Evolutionary conservation across 176 grass and related monocot genomes (phyloP).

Genomic region (Musa schizocarpa): DNA sequence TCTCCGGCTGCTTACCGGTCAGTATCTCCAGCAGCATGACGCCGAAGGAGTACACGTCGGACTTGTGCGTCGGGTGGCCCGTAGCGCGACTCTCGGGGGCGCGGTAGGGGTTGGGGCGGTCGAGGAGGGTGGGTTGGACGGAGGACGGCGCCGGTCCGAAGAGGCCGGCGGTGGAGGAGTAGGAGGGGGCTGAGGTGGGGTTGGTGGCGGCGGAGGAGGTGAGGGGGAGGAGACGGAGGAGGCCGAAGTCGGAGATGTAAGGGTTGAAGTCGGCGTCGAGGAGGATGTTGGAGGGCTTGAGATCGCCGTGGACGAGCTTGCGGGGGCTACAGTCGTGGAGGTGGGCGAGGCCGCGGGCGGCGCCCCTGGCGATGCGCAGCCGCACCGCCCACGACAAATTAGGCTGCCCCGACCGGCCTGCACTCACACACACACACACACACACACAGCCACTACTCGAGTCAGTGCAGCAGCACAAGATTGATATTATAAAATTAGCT

Average conservation of each 20-base stretch:
- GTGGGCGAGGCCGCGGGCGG: conserved; percentile 59
- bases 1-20: conserved; percentile 45
- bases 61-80: conserved; percentile 41
- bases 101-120: conserved; percentile 35
- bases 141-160: conserved; percentile 22
- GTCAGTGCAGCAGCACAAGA: no score
- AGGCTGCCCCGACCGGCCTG: conserved; percentile 47
- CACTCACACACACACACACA: neutral
- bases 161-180: conserved; percentile 14
- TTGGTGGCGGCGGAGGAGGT: conserved; percentile 40
- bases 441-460: no score
- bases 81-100: conserved; percentile 45
- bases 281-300: conserved; percentile 95
- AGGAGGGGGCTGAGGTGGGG: conserved; percentile 3
- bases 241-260: conserved; percentile 62
- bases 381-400: conserved; percentile 46
- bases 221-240: conserved; percentile 50
- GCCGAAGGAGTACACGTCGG: conserved; percentile 77
- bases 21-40: conserved; percentile 63
- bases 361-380: conserved; percentile 50
- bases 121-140: conserved; percentile 20
- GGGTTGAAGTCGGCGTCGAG: conserved; percentile 66
- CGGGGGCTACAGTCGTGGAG: conserved; percentile 69
- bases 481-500: no score
- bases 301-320: conserved; percentile 65